phyloP scores from a whole-genome alignment of 2,329 filamentous ascomycete species.

The Penicillium corylophilum region DNA sequence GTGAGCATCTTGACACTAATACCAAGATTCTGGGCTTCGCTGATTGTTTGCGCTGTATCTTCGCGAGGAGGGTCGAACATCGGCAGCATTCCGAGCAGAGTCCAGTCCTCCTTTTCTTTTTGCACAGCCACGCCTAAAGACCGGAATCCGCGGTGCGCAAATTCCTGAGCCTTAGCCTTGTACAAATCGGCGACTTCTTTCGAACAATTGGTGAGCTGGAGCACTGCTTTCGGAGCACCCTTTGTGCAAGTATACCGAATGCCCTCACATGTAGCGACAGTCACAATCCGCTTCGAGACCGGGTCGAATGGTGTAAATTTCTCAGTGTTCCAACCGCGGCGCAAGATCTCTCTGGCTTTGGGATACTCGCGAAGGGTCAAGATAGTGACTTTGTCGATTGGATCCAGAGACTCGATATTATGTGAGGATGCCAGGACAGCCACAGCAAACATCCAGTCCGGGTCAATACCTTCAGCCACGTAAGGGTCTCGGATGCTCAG shows the following conservation, averaged over 20 bases:
- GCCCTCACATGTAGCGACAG: conserved; percentile 65
- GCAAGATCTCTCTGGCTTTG: conserved; percentile 71
- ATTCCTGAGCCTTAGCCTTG: conserved; percentile 70
- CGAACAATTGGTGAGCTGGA: conserved; percentile 66
- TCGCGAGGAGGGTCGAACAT: conserved; percentile 80
- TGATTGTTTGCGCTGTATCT: conserved; percentile 74
- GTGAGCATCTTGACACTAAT: conserved; percentile 80
- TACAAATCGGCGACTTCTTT: conserved; percentile 65
- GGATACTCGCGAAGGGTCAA: conserved; percentile 72
- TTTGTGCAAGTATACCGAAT: conserved; percentile 73
- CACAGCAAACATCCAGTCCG: conserved; percentile 83
- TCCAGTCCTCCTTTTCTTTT: conserved; percentile 72
- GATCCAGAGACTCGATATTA: conserved; percentile 74
- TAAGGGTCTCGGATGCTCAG: conserved; percentile 74
- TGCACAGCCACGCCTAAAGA: conserved; percentile 76
- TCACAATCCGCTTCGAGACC: conserved; percentile 76
- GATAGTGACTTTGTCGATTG: conserved; percentile 77
- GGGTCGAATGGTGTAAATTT: conserved; percentile 72
- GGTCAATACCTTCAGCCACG: conserved; percentile 72
- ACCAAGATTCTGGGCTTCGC: conserved; percentile 72
- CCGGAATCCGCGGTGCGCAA: conserved; percentile 75
- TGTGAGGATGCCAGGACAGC: conserved; percentile 74
- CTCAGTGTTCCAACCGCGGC: conserved; percentile 71
- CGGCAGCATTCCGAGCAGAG: conserved; percentile 71
- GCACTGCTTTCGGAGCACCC: conserved; percentile 73